Percentiles rank a stretch among this genome's conserved stretches.
phyloP scores from a whole-genome alignment of 495 filamentous ascomycete species.

The Chaetomium fimeti region DNA sequence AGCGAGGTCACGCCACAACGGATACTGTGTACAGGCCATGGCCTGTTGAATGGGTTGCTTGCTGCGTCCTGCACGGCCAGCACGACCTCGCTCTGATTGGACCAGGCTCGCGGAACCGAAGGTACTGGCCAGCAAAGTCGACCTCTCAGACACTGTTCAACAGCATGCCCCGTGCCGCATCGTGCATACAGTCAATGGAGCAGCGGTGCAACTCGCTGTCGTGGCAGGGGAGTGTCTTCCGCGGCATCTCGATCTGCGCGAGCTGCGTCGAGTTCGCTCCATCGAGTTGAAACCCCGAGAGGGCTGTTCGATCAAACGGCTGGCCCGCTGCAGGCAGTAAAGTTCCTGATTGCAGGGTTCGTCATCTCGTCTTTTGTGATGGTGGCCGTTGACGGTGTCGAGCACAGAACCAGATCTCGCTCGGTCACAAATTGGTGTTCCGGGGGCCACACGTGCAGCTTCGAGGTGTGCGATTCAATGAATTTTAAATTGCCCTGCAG shows the following conservation, averaged over 20 bases:
- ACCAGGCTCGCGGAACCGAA: slow-evolving; percentile 20
- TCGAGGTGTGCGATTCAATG: slow-evolving; percentile 33
- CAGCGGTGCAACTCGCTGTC: slow-evolving; percentile 20
- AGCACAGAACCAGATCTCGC: slow-evolving; percentile 32
- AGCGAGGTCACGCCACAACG: slow-evolving; percentile 24
- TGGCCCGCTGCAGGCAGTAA: background rate
- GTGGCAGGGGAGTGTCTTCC: slow-evolving; percentile 23
- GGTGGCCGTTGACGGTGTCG: background rate
- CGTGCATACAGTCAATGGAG: slow-evolving; percentile 22
- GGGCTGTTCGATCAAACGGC: background rate
- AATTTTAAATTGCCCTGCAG: slow-evolving; percentile 34
- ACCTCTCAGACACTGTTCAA: slow-evolving; percentile 14
- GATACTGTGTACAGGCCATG: slow-evolving; percentile 19
- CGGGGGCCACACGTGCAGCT: slow-evolving; percentile 32
- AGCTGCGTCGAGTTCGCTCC: background rate
- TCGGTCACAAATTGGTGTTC: slow-evolving; percentile 29
- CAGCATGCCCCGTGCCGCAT: slow-evolving; percentile 24
- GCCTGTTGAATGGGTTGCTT: slow-evolving; percentile 15
- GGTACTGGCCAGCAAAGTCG: background rate
- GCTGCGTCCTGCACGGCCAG: slow-evolving; percentile 24
- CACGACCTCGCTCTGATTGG: slow-evolving; percentile 31
- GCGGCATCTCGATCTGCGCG: slow-evolving; percentile 15
- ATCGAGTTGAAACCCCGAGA: background rate
- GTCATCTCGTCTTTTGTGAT: background rate
- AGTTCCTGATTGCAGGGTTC: background rate